A percentile compares a stretch with the other conserved stretches of the same genome.
These are phyloP conservation scores for Pistacia atlantica DNA, from an alignment of 345 rosid species.

Conservation along the genomic window DNA sequence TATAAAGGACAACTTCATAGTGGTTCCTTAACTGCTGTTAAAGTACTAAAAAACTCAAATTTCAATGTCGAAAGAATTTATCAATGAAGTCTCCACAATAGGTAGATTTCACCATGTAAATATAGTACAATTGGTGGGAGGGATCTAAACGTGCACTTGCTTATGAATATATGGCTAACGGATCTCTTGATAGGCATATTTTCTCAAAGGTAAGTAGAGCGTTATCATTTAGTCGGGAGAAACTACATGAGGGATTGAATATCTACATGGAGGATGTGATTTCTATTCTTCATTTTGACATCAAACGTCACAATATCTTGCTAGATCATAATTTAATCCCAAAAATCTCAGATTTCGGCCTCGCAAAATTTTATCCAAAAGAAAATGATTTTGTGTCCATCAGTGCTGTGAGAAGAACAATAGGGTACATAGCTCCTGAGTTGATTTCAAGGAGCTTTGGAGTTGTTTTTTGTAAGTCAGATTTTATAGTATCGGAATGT, in stretches of 20 bases:
- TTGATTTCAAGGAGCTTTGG: constrained; percentile 8
- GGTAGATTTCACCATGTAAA: constrained; percentile 14
- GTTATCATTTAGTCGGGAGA: background rate
- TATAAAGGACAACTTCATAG: background rate
- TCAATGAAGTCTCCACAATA: constrained; percentile 1
- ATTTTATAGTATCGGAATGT: constrained; percentile 17
- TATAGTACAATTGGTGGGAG: background rate
- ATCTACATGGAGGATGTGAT: constrained; percentile 28
- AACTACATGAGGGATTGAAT: constrained; percentile 27
- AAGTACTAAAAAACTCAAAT: background rate
- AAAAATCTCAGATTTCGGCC: constrained; percentile 1
- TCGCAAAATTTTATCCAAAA: background rate
- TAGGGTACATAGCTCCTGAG: constrained; percentile 8
- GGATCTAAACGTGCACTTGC: constrained; percentile 3
- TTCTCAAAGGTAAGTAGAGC: background rate
- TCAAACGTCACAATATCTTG: constrained; percentile 12
- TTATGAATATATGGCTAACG: constrained; percentile 13
- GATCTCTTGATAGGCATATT: background rate
- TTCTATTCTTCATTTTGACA: constrained; percentile 32
- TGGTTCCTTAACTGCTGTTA: background rate
- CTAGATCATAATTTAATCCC: constrained; percentile 9
- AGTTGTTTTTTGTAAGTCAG: background rate
- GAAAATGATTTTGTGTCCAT: background rate
- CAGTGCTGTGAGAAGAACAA: background rate
- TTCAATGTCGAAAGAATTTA: constrained; percentile 7